Conservation (phyloP, 352 stramenopile genomes). For the Lagenidium giganteum region DNA sequence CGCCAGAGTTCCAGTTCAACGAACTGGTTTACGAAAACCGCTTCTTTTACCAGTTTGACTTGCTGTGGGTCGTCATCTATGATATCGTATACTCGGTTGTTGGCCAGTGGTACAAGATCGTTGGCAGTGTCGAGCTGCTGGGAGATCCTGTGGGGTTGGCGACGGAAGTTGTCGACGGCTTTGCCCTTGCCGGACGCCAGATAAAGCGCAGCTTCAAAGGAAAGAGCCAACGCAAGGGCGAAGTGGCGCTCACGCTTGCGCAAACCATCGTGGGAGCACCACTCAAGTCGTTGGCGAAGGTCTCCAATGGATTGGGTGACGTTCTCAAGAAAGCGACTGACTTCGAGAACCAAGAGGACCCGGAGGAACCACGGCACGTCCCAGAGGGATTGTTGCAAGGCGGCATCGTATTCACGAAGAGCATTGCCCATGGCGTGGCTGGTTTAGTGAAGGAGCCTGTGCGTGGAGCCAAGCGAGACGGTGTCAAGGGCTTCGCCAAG, state of each 20-base stretch:
- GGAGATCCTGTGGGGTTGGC: slow-evolving; percentile 71
- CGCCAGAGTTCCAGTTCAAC: slow-evolving; percentile 60
- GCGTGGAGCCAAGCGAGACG: slow-evolving; percentile 51
- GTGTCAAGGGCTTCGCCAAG: slow-evolving; percentile 72
- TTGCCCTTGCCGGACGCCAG: slow-evolving; percentile 61
- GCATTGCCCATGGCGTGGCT: slow-evolving; percentile 50
- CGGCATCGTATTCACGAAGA: slow-evolving; percentile 62
- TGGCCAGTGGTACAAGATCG: slow-evolving; percentile 81
- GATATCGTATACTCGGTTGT: slow-evolving; percentile 63
- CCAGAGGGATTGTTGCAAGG: slow-evolving; percentile 60
- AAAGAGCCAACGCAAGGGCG: slow-evolving; percentile 63
- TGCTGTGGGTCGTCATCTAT: slow-evolving; percentile 61
- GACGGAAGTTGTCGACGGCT: slow-evolving; percentile 78
- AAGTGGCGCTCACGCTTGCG: slow-evolving; percentile 62
- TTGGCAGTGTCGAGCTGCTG: slow-evolving; percentile 72
- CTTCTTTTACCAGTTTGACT: slow-evolving; percentile 78
- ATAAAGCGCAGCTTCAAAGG: slow-evolving; percentile 64
- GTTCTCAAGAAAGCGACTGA: slow-evolving; percentile 71
- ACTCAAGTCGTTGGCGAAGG: slow-evolving; percentile 57
- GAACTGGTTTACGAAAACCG: slow-evolving; percentile 58
- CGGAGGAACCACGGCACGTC: slow-evolving; percentile 56
- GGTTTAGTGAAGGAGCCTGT: slow-evolving; percentile 73
- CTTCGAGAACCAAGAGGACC: slow-evolving; percentile 68
- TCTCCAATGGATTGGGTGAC: slow-evolving; percentile 70
- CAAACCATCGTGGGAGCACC: slow-evolving; percentile 71